Conservation (phyloP, 305 asterid genomes). For the Salvia sclarea region DNA sequence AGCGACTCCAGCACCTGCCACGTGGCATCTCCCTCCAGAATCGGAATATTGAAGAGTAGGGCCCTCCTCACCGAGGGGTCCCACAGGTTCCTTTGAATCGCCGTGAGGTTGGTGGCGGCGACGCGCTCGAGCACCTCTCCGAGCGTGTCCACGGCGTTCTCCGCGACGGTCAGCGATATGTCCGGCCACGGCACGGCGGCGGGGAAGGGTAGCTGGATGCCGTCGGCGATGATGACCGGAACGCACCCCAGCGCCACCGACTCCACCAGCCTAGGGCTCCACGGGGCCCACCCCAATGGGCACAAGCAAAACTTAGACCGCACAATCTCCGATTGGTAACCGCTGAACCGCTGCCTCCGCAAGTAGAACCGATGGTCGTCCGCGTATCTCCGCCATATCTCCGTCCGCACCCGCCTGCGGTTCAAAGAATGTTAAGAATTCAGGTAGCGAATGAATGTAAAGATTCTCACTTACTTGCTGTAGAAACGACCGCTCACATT, state of each 20-base stretch:
- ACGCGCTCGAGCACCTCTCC: conserved; percentile 66
- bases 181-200: conserved; percentile 73
- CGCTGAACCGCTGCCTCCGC: conserved; percentile 56
- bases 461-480: conserved; percentile 77
- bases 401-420: conserved; percentile 65
- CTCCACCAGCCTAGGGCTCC: conserved; percentile 92
- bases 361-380: conserved; percentile 62
- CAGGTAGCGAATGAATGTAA: not conserved
- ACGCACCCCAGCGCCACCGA: conserved; percentile 82
- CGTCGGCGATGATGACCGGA: conserved; percentile 84
- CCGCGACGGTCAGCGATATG: conserved; percentile 72
- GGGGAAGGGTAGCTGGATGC: conserved; percentile 66
- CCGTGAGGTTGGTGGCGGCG: conserved; percentile 59
- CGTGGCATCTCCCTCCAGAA: conserved; percentile 76
- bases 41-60: conserved; percentile 53
- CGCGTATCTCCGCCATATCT: conserved; percentile 60
- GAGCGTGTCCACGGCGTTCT: conserved; percentile 58
- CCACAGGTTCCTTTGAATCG: conserved; percentile 64
- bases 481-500: conserved; percentile 89
- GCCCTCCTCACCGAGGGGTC: conserved; percentile 50
- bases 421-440: not conserved
- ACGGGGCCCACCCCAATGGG: conserved; percentile 95
- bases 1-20: conserved; percentile 66
- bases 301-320: conserved; percentile 77
- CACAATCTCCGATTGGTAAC: conserved; percentile 74